Percentiles rank a stretch among this genome's conserved stretches.
These are phyloP conservation scores for Syzygium malaccense DNA, from an alignment of 441 rosid species.

Conservation along the genomic window DNA sequence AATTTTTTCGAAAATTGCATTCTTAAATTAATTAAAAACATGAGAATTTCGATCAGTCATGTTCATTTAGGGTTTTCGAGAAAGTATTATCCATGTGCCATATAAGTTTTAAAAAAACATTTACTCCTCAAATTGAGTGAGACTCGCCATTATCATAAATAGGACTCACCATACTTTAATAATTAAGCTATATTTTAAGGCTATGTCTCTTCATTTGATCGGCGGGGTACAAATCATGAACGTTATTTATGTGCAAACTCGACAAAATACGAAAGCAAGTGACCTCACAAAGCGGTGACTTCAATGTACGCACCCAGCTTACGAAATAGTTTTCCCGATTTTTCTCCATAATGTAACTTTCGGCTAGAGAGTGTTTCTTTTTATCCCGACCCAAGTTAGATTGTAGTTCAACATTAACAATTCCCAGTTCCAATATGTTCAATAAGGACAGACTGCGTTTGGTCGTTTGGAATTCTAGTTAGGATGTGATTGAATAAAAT, in stretches of 20 bases:
- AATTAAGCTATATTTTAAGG: not conserved
- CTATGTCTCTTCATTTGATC: not conserved
- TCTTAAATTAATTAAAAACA: not conserved
- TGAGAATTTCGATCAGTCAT: accelerated
- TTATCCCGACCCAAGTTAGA: not conserved
- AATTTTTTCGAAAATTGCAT: no score
- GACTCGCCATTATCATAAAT: not conserved
- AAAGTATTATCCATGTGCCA: not conserved
- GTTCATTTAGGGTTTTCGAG: not conserved
- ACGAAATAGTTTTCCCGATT: accelerated
- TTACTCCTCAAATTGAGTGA: accelerated
- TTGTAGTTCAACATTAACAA: not conserved
- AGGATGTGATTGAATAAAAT: no score
- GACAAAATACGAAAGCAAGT: not conserved
- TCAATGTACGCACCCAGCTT: not conserved
- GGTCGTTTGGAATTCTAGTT: no score
- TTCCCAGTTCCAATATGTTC: no score
- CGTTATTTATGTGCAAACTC: accelerated
- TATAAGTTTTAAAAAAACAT: not conserved
- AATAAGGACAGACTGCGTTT: no score
- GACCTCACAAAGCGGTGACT: not conserved
- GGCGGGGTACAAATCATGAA: not conserved
- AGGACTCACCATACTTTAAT: not conserved
- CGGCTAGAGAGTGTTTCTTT: accelerated
- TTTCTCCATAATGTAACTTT: accelerated